These are phyloP conservation scores for Ophiocordyceps camponoti-leonardi DNA, from an alignment of 2,329 filamentous ascomycete genomes.

Conservation along the genomic window DNA sequence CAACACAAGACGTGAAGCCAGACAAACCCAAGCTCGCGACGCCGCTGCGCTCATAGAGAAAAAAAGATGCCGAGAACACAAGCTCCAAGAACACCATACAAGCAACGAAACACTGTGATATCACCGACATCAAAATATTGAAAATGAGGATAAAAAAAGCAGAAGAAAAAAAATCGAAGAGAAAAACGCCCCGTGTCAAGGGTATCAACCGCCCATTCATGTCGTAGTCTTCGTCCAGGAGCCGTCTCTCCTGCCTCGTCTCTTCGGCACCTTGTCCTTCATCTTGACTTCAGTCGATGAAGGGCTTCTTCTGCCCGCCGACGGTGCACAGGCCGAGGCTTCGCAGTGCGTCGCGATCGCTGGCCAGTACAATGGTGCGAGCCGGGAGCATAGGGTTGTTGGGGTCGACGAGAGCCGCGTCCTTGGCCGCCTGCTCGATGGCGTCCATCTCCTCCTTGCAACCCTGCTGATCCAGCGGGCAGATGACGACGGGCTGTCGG, in stretches of 20 bases:
- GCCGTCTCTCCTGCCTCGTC: not conserved
- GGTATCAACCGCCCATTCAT: conserved; percentile 1
- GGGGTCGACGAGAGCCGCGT: conserved; percentile 72
- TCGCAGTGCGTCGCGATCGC: conserved; percentile 47
- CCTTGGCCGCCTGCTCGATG: conserved; percentile 88
- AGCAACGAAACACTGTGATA: conserved; percentile 1
- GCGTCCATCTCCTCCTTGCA: conserved; percentile 99
- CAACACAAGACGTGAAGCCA: not conserved
- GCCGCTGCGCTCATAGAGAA: not conserved
- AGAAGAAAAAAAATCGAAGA: not conserved
- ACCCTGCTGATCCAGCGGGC: conserved; percentile 81
- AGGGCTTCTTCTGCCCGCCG: conserved; percentile 45
- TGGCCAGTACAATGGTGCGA: conserved; percentile 61
- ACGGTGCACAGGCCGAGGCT: conserved; percentile 48
- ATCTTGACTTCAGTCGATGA: conserved; percentile 35
- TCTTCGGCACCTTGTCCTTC: not conserved
- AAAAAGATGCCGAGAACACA: not conserved
- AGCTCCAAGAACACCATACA: conserved; percentile 3
- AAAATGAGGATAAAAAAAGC: not conserved
- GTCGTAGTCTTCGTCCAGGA: not conserved
- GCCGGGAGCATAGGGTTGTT: conserved; percentile 88
- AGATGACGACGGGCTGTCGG: conserved; percentile 87
- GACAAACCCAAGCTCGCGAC: not conserved
- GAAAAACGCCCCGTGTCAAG: conserved; percentile 3
- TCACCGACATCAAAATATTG: not conserved